Evolutionary conservation across 2,329 filamentous ascomycete species (phyloP).

Genomic region (Penicillium occitanis): DNA sequence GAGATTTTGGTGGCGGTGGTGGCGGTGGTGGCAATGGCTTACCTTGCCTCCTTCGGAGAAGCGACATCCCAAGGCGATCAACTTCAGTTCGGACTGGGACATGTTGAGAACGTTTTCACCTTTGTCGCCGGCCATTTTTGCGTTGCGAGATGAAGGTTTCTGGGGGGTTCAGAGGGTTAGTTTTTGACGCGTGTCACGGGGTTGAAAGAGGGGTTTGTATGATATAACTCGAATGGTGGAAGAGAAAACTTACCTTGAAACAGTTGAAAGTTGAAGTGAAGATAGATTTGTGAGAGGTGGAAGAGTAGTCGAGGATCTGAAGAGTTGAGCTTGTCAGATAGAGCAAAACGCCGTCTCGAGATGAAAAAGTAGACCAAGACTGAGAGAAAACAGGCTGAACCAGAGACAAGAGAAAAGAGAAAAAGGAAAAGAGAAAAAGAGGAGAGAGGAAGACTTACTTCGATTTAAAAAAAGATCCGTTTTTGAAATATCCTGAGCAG

Average conservation of each 20-base stretch:
- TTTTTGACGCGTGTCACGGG: background rate
- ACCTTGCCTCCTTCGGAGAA: conserved; percentile 20
- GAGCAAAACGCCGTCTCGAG: background rate
- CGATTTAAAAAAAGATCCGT: background rate
- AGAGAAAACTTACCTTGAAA: background rate
- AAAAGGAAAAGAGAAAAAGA: background rate
- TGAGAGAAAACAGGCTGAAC: background rate
- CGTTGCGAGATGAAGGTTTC: background rate
- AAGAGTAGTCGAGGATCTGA: background rate
- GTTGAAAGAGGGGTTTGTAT: background rate
- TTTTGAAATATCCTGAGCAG: background rate
- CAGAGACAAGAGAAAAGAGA: background rate
- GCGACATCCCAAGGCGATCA: conserved; percentile 19
- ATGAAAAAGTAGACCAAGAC: background rate
- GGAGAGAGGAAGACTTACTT: conserved; percentile 1
- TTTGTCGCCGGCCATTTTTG: conserved; percentile 7
- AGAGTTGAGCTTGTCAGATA: background rate
- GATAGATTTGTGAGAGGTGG: background rate
- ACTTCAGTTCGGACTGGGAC: conserved; percentile 16
- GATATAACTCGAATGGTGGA: background rate
- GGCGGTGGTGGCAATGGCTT: background rate
- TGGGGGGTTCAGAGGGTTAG: background rate
- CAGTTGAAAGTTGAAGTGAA: background rate
- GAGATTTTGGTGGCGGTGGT: background rate
- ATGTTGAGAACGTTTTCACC: conserved; percentile 10